Evolutionary conservation across 163 green algal species (phyloP), one percentile per base, ranked within the genome.

Genomic region (Scenedesmus sp.): DNA sequence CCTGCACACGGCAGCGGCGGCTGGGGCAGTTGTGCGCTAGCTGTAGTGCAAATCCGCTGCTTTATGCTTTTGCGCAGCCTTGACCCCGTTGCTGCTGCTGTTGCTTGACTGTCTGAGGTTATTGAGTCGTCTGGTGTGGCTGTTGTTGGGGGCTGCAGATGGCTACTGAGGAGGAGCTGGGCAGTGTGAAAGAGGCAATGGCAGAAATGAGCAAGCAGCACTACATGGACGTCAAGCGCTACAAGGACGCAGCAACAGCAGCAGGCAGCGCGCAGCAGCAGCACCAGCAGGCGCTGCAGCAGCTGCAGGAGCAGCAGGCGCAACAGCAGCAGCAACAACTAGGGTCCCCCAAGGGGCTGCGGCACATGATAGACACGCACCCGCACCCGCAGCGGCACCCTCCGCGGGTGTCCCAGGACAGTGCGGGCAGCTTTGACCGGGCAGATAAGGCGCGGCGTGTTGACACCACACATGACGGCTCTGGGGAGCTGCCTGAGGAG

Each of bases 141-240:
- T 77, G 34, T 60, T 46, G 34, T 46, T 46, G 34, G 34, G 34
- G 76, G 26, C 12, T 23, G 66, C 87, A 86, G 74, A 23, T 91
- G 83, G 87, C 87, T n/a, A 52, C 74, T 76, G 90, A 90, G 26
- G 84, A 93, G 46, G 90, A 93, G 90, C 74, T 93, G 20, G 86
- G 23, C 18, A 70, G 10, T 8, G 73, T 93, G 54, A 93, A 93
- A 52, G 57, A 85, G 70, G 77, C 90, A 4, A 87, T 93, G 90
- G 90, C 90, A 20, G 34, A 62, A 1, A 90, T 93, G 90, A 93
- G 82, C 73, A 84, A 73, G 73, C 84, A 93, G 90, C 90, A 93
- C 84, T 93, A 87, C 67, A 23, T 84, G 54, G 90, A 93, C 70
- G 52, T 90, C 15, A 86, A 90, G 23, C 73, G 83, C 67, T 18